These are phyloP conservation scores for Yarrowia deformans DNA, from an alignment of 805 yeast genomes.

Conservation along the genomic window DNA sequence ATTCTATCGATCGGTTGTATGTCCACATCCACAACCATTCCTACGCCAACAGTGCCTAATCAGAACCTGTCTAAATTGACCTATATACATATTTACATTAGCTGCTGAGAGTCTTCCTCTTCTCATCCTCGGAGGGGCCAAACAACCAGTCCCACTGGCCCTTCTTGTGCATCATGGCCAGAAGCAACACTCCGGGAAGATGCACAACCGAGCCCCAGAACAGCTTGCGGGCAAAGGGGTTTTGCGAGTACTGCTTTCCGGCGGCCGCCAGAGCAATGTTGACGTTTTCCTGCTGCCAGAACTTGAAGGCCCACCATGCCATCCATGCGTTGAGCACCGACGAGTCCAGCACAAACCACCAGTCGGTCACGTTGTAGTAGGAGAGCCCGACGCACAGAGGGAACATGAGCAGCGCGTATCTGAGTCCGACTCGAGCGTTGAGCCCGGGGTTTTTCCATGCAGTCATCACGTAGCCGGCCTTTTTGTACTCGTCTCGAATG, in stretches of 20 bases:
- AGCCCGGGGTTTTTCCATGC: constrained; percentile 90
- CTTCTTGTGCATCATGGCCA: constrained; percentile 93
- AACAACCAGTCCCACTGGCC: constrained; percentile 90
- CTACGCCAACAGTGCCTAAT: background rate
- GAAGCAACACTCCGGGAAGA: constrained; percentile 82
- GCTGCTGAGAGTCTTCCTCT: constrained; percentile 21
- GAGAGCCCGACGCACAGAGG: constrained; percentile 87
- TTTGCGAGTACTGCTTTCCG: constrained; percentile 45
- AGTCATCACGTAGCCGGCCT: constrained; percentile 97
- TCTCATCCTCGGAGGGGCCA: constrained; percentile 41
- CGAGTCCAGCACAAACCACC: constrained; percentile 81
- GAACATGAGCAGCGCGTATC: constrained; percentile 92
- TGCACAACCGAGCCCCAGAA: constrained; percentile 97
- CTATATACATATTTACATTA: constrained; percentile 37
- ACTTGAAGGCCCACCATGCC: constrained; percentile 74
- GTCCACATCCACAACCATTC: no score
- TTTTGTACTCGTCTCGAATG: constrained; percentile 83
- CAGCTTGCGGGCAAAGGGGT: constrained; percentile 76
- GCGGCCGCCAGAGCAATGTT: constrained; percentile 40
- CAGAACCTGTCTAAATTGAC: constrained; percentile 26
- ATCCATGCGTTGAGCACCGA: constrained; percentile 86
- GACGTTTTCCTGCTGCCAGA: constrained; percentile 82
- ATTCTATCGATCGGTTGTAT: no score
- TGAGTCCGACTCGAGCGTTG: constrained; percentile 90
- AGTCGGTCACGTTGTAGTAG: constrained; percentile 82